A percentile compares a stretch with the other conserved stretches of the same genome.
phyloP scores from a whole-genome alignment of 2,329 filamentous ascomycete genomes.

The Venturia oleaginea region DNA sequence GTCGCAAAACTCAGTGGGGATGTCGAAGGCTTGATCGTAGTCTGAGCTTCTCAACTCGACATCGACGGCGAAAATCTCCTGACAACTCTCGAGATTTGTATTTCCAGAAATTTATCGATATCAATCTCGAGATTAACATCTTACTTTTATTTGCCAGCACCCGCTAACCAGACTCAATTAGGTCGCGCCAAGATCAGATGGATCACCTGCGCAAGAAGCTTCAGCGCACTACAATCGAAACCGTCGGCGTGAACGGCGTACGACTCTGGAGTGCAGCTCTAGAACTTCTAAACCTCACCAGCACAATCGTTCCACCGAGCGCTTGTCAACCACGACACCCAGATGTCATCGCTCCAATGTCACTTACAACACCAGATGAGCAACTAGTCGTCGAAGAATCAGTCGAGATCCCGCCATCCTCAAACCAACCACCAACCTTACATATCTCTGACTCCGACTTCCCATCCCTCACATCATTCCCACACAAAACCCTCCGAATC shows the following conservation, averaged over 20 bases:
- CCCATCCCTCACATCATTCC: neutral
- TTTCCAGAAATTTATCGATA: neutral
- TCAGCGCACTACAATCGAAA: slow-evolving; percentile 30
- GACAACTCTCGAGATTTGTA: neutral
- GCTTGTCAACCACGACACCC: neutral
- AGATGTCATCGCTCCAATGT: neutral
- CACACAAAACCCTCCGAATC: neutral
- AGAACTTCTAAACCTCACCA: slow-evolving; percentile 23
- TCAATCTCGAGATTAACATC: neutral
- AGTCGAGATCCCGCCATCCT: neutral
- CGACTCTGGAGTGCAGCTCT: slow-evolving; percentile 32
- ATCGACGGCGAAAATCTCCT: neutral
- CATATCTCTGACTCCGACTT: neutral
- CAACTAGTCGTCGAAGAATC: neutral
- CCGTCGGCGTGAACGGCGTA: slow-evolving; percentile 23
- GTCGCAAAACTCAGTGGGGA: neutral
- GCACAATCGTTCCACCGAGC: slow-evolving; percentile 20
- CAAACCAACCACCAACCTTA: neutral
- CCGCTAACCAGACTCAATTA: neutral
- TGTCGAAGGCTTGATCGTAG: neutral
- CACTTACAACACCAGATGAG: neutral
- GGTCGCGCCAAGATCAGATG: slow-evolving; percentile 15
- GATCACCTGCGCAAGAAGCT: slow-evolving; percentile 31
- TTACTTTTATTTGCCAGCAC: neutral
- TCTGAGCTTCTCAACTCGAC: neutral